Evolutionary conservation across 2,329 filamentous ascomycete species (phyloP), one percentile per base, ranked within the genome.

Genomic region (Hypoxylon sp.): DNA sequence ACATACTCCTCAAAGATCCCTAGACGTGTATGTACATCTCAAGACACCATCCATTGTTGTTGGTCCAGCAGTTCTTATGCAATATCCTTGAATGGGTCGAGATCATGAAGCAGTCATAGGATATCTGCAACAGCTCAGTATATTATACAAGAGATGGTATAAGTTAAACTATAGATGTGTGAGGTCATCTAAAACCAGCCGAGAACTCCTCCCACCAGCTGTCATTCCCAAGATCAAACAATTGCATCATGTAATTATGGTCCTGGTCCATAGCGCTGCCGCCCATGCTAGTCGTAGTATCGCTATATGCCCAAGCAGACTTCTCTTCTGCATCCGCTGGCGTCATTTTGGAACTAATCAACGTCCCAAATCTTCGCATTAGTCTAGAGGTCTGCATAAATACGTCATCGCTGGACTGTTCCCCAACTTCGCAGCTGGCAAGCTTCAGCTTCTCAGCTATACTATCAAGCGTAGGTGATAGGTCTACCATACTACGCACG

Each of bases 401-500:
- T 29, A 73, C n/a, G 8, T 64, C 72, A 47, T 80, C 78, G 19
- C 75, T 58, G 27, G 73, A 75, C 67, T 75, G 72, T 6, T 77
- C 70, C 3, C 75, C 73, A 0, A 73, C 67, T 59, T 79, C 79
- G 21, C 73, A 68, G 57, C 74, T 71, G 8, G 68, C 67, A 21
- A 72, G 35, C 10, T 77, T 72, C 2, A 79, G 72, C 44, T 73
- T 77, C 21, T 76, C 63, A 0, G 74, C 58, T 57, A 81, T 75
- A 37, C 63, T 68, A 21, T 79, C 79, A 15, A 82, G 68, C 5
- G 75, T 70, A 6, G 70, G 69, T 13, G 75, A 57, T 1, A 82
- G 65, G 57, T 78, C 64, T 1, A 81, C 72, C 2, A 67, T 75
- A 31, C 77, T 74, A 15, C 75, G 76, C 46, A 80, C 78, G 19